Conservation (phyloP, 805 yeast genomes). For the Wickerhamomyces silvicola region DNA sequence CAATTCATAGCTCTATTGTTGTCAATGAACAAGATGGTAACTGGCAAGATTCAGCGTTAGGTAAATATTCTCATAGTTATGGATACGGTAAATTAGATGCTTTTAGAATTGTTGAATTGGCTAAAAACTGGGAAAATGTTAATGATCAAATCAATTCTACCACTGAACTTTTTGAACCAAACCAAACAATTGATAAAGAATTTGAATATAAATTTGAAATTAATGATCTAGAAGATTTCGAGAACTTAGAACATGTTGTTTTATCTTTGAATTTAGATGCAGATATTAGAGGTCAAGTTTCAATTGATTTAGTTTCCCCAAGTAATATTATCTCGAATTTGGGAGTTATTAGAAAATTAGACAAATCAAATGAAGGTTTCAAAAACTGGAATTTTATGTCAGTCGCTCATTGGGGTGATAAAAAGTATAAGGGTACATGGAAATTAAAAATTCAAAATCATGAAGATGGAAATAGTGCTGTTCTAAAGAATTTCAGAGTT, state of each 20-base stretch:
- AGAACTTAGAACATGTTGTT: constrained; percentile 78
- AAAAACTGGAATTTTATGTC: constrained; percentile 87
- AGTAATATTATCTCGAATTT: constrained; percentile 64
- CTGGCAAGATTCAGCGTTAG: constrained; percentile 68
- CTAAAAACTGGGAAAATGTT: constrained; percentile 74
- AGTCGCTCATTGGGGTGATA: constrained; percentile 99
- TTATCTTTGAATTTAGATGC: constrained; percentile 69
- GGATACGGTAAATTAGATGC: constrained; percentile 95
- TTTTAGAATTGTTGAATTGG: constrained; percentile 60
- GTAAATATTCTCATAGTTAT: constrained; percentile 73
- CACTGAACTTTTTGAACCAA: constrained; percentile 25
- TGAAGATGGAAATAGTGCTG: constrained; percentile 29
- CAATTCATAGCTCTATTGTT: constrained; percentile 63
- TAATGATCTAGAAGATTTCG: constrained; percentile 50
- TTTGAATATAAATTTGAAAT: constrained; percentile 39
- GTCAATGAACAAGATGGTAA: constrained; percentile 60
- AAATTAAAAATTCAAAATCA: constrained; percentile 52
- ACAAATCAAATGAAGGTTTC: constrained; percentile 53
- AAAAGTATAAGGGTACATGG: constrained; percentile 78
- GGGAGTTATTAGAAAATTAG: constrained; percentile 61
- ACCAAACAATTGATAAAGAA: constrained; percentile 16
- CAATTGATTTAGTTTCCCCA: constrained; percentile 67
- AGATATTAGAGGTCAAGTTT: constrained; percentile 60
- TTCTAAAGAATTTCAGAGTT: constrained; percentile 65
- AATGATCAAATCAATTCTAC: constrained; percentile 84